These are phyloP conservation scores for Euclidium syriacum DNA, from an alignment of 345 rosid genomes.

Conservation along the genomic window DNA sequence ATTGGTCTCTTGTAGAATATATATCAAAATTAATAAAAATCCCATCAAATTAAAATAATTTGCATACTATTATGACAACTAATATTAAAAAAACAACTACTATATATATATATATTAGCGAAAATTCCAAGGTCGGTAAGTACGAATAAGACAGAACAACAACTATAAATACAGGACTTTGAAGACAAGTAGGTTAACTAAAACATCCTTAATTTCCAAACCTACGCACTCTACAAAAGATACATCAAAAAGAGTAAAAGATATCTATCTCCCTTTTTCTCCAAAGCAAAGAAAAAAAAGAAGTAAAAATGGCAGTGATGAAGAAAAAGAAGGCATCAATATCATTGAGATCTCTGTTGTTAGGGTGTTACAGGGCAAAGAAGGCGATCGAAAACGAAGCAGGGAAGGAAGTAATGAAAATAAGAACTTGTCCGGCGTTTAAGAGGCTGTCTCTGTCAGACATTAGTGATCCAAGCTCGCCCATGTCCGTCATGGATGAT, in stretches of 20 bases:
- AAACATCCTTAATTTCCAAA: constrained; percentile 28
- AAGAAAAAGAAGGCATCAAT: constrained; percentile 37
- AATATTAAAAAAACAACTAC: neutral
- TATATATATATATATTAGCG: neutral
- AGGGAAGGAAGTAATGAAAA: constrained; percentile 25
- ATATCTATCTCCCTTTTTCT: neutral
- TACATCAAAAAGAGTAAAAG: constrained; percentile 9
- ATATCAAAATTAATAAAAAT: neutral
- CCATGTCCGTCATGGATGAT: constrained; percentile 46
- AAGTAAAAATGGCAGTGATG: constrained; percentile 26
- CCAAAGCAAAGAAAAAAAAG: neutral
- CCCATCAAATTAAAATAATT: neutral
- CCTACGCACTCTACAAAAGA: constrained; percentile 23
- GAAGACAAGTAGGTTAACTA: constrained; percentile 33
- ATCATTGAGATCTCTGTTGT: constrained; percentile 40
- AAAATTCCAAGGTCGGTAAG: constrained; percentile 17
- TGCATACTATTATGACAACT: neutral
- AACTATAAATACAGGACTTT: constrained; percentile 30
- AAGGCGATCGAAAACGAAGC: constrained; percentile 11
- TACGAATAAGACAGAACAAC: constrained; percentile 27
- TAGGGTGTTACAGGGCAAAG: constrained; percentile 40
- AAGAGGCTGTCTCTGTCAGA: constrained; percentile 50
- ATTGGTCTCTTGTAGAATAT: neutral
- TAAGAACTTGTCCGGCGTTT: constrained; percentile 30
- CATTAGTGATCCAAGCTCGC: constrained; percentile 50